phyloP scores from a whole-genome alignment of 768 basidiomycete genomes.

The Dacryopinax spathularia region DNA sequence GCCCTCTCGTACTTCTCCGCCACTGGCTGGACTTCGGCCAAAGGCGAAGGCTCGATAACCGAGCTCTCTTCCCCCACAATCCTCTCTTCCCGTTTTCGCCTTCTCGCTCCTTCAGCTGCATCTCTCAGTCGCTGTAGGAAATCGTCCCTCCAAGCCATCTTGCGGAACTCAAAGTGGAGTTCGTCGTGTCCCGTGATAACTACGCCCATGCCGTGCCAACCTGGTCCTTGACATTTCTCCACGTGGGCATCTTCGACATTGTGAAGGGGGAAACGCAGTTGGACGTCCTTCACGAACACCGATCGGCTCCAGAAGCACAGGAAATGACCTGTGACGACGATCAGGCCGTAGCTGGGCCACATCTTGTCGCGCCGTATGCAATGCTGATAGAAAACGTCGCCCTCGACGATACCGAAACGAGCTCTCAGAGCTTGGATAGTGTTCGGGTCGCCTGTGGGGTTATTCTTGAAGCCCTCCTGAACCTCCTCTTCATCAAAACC shows the following conservation, averaged over 20 bases:
- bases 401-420: neutral
- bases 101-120: slow-evolving; percentile 7
- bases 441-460: too few species aligned
- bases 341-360: slow-evolving; percentile 29
- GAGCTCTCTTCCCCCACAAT: neutral
- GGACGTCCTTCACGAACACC: slow-evolving; percentile 26
- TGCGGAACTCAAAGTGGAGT: slow-evolving; percentile 39
- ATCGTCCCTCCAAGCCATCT: slow-evolving; percentile 30
- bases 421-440: too few species aligned
- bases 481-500: slow-evolving; percentile 28
- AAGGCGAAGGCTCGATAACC: slow-evolving; percentile 11
- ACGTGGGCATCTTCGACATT: slow-evolving; percentile 30
- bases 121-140: slow-evolving; percentile 28
- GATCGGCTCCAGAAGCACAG: slow-evolving; percentile 32
- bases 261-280: slow-evolving; percentile 32
- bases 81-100: neutral
- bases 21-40: slow-evolving; percentile 28
- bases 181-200: slow-evolving; percentile 34
- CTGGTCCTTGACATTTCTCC: slow-evolving; percentile 19
- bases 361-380: slow-evolving; percentile 24
- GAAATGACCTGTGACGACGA: slow-evolving; percentile 29
- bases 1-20: slow-evolving; percentile 18
- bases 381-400: slow-evolving; percentile 15
- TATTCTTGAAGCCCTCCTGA: too few species aligned
- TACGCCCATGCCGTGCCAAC: slow-evolving; percentile 28